Percentiles rank a stretch among this genome's conserved stretches.
phyloP scores from a whole-genome alignment of 176 grass and related monocot genomes.

The Eragrostis nindensis region DNA sequence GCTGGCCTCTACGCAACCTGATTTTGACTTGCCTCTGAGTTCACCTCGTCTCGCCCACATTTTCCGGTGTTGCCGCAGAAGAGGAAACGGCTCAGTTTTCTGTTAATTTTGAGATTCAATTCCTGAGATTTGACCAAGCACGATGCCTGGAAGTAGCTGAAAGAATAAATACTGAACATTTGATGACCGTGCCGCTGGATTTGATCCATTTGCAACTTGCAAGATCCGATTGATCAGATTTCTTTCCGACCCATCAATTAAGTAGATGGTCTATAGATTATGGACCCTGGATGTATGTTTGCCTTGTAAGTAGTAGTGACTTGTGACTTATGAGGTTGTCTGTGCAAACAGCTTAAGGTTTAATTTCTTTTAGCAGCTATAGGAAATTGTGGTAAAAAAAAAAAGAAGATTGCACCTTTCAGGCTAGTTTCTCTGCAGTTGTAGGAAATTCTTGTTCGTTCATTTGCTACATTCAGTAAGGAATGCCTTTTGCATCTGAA shows the following conservation, averaged over 20 bases:
- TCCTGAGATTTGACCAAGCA: neutral
- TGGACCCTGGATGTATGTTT: neutral
- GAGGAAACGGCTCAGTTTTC: neutral
- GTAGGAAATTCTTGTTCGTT: neutral
- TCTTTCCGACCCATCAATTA: neutral
- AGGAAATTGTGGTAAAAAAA: too few species aligned
- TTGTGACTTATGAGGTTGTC: neutral
- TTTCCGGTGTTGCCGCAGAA: neutral
- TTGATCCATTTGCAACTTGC: neutral
- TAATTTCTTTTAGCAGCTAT: neutral
- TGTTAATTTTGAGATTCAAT: neutral
- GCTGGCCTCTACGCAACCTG: neutral
- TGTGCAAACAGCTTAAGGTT: neutral
- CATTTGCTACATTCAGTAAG: neutral
- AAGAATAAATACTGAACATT: neutral
- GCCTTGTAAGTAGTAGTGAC: neutral
- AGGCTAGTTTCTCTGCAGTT: neutral
- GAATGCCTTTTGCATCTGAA: neutral
- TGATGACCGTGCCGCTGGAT: neutral
- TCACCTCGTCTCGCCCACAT: neutral
- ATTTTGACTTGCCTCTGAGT: neutral
- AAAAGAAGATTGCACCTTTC: too few species aligned
- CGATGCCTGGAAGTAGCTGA: neutral
- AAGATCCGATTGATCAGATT: neutral
- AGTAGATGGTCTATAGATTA: neutral